Evolutionary conservation across 169 alveolate species (phyloP).

Genomic region (Cryptosporidium ubiquitum): DNA sequence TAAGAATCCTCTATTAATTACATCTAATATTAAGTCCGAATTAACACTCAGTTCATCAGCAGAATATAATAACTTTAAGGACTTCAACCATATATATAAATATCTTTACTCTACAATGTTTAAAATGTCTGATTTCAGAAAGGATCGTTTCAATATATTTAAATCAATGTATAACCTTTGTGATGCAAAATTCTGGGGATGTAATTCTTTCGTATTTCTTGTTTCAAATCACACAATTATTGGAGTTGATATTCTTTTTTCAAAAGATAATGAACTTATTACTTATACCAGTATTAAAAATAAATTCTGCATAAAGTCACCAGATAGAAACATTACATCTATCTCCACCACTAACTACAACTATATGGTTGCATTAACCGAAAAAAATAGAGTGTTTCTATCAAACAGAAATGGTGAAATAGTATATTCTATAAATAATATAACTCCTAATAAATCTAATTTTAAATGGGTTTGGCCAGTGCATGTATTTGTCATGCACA

Average conservation of each 20-base stretch:
- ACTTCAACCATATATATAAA: not conserved
- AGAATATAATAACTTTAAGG: conserved; percentile 7
- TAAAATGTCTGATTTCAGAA: conserved; percentile 18
- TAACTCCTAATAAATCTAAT: conserved; percentile 21
- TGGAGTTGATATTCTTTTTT: not conserved
- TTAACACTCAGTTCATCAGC: conserved; percentile 40
- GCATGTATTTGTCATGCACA: conserved; percentile 2
- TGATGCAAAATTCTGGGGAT: conserved; percentile 71
- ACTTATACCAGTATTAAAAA: not conserved
- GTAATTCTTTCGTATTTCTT: conserved; percentile 5
- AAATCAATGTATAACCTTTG: conserved; percentile 35
- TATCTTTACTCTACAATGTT: conserved; percentile 46
- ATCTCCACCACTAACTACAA: conserved; percentile 14
- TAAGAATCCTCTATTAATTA: conserved; percentile 7
- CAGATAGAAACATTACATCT: conserved; percentile 37
- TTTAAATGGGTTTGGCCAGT: conserved; percentile 72
- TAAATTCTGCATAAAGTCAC: conserved; percentile 39
- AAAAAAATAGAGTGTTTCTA: conserved; percentile 6
- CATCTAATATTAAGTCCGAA: conserved; percentile 13
- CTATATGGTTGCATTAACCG: conserved; percentile 45
- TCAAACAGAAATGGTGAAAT: conserved; percentile 51
- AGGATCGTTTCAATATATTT: not conserved
- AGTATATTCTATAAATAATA: not conserved
- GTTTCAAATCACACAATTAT: conserved; percentile 48
- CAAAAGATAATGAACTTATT: not conserved